Evolutionary conservation across 495 filamentous ascomycete genomes (phyloP), one percentile per base, ranked within the genome.

Genomic region (Daldinia childiae): DNA sequence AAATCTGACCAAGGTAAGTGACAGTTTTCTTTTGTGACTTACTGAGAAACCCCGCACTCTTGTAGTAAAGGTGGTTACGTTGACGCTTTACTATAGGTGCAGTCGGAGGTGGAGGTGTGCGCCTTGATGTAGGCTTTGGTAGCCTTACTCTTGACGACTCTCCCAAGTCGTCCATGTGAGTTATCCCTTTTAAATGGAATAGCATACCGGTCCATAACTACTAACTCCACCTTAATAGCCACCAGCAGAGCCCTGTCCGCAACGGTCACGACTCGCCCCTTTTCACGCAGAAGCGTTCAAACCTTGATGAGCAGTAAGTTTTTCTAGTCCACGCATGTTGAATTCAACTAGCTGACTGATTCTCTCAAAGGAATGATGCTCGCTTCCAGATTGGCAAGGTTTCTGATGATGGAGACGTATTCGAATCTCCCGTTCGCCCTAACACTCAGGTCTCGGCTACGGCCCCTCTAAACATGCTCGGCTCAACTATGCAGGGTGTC

Each of bases 1-100:
- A 69, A 73, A 58, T 73, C 66, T 6, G 71, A 73, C 14, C 58
- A 69, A 41, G 71, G 71, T 69, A 45, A 66, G 66, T 66, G 3
- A 4, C 2, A 48, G 6, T 12, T 3, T 21, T 68, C n/a, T 61
- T 24, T 19, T 34, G 9, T 38, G n/a, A 39, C 5, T 15, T 24
- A 19, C 21, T 26, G 12, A 30, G 30, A 12, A 27, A 17, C 6
- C 8, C 32, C 14, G 14, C 11, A 39, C 58, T 41, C 24, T 17
- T 4, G 34, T 29, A 39, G 43, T 6, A 41, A 65, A 8, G 8
- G 14, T 6, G 3, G 1, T n/a, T 17, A 54, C 58, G 21, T 52
- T 73, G 26, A 73, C 26, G 1, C 19, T 32, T 52, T 63, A 21
- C n/a, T 19, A 21, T 41, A 69, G 71, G 57, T 51, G 62, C 11